These are phyloP conservation scores for Lichina pygmaea DNA, from an alignment of 495 filamentous ascomycete species.

Conservation along the genomic window DNA sequence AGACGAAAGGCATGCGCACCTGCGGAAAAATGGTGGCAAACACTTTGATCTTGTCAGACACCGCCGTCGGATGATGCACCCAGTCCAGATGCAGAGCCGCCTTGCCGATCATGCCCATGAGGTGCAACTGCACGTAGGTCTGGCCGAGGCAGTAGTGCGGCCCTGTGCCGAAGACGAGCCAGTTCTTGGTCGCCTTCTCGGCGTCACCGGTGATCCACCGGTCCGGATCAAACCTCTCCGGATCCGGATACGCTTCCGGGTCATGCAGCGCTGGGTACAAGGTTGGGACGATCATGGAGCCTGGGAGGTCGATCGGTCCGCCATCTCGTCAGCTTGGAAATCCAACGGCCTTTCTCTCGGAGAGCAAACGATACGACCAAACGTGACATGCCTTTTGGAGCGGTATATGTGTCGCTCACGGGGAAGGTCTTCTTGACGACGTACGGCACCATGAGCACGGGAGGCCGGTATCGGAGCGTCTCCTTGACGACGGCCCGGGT, in stretches of 20 bases:
- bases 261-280: constrained; percentile 81
- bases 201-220: constrained; percentile 79
- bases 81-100: constrained; percentile 78
- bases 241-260: constrained; percentile 71
- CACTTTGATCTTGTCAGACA: constrained; percentile 86
- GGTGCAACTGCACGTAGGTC: constrained; percentile 69
- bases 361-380: background rate
- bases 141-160: constrained; percentile 95
- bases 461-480: constrained; percentile 80
- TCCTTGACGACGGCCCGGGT: constrained; percentile 87
- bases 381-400: constrained; percentile 37
- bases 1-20: constrained; percentile 24
- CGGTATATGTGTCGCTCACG: constrained; percentile 64
- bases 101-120: constrained; percentile 83
- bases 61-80: constrained; percentile 56
- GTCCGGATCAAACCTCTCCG: constrained; percentile 74
- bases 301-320: constrained; percentile 7
- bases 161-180: constrained; percentile 85
- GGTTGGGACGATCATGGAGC: constrained; percentile 82
- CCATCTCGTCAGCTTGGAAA: background rate
- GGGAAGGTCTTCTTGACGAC: constrained; percentile 88
- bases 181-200: constrained; percentile 87
- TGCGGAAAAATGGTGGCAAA: constrained; percentile 95
- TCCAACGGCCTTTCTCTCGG: background rate
- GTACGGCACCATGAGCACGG: constrained; percentile 95